Evolutionary conservation across 176 grass and related monocot species (phyloP).

Genomic region (Alopecurus myosuroides): DNA sequence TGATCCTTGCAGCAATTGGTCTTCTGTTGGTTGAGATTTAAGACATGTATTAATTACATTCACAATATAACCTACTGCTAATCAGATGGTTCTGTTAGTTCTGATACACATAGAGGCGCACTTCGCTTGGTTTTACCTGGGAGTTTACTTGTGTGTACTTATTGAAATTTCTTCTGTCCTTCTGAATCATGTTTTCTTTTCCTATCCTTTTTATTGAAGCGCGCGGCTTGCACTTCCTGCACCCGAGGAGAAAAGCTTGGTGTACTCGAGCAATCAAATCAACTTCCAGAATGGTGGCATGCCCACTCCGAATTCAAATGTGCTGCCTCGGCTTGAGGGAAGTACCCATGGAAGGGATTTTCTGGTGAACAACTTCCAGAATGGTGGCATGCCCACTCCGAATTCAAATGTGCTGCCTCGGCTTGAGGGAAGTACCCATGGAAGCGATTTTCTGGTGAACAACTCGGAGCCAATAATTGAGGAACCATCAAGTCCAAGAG

Average conservation of each 20-base stretch:
- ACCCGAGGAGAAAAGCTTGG: slow-evolving; percentile 53
- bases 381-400: slow-evolving; percentile 11
- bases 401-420: slow-evolving; percentile 16
- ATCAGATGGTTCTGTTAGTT: slow-evolving; percentile 4
- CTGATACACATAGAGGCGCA: background rate
- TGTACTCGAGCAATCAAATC: slow-evolving; percentile 31
- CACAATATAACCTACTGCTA: background rate
- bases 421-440: slow-evolving; percentile 32
- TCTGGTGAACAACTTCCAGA: slow-evolving; percentile 32
- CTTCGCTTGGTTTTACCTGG: slow-evolving; percentile 3
- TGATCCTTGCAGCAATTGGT: background rate
- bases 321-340: slow-evolving; percentile 30
- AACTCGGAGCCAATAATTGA: slow-evolving; percentile 85
- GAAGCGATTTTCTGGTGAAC: slow-evolving; percentile 16
- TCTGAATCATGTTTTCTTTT: background rate
- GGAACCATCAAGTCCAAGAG: slow-evolving; percentile 75
- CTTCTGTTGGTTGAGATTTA: background rate
- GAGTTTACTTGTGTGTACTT: background rate
- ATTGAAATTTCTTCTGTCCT: slow-evolving; percentile 25
- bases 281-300: slow-evolving; percentile 32
- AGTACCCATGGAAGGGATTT: slow-evolving; percentile 18
- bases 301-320: slow-evolving; percentile 3
- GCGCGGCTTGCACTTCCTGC: slow-evolving; percentile 79
- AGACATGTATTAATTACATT: background rate
- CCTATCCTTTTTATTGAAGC: slow-evolving; percentile 40